Evolutionary conservation across 2,329 filamentous ascomycete genomes (phyloP), one percentile per base, ranked within the genome.

Genomic region (Rhynchosporium agropyri): DNA sequence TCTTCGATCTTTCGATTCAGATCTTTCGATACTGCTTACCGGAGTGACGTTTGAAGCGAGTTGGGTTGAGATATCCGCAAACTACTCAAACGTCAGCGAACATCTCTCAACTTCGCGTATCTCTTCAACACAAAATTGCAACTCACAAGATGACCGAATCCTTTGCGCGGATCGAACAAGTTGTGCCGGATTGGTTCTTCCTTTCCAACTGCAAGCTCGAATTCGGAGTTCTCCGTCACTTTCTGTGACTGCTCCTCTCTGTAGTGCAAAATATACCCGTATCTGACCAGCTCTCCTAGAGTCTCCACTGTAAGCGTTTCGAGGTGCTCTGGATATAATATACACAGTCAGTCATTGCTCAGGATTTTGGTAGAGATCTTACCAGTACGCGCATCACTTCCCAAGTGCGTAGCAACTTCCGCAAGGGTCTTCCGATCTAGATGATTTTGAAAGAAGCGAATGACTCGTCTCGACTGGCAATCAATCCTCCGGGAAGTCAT

Each of bases 361-460:
- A 51, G 28, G 48, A 13, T 20, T 10, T 57, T 57, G 29, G 28
- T 12, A 5, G 40, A 2, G 3, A 4, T n/a, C 15, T 53, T 51
- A 60, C 58, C 36, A 46, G 43, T 6, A 51, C 38, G 15, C 9
- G 20, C 13, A 20, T 10, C 7, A 20, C 40, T 42, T 15, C 33
- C 36, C 20, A 60, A 46, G 51, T 60, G 48, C 9, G 9, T 45
- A 28, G 26, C 28, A 15, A 60, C 26, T 45, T 60, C 43, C 31
- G 7, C 29, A n/a, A 38, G 10, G 5, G 46, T 60, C 28, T 31
- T 40, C 33, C n/a, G 12, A 40, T 13, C 26, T 28, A 6, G n/a
- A 26, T 29, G n/a, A 42, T 15, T 38, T 38, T 60, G 58, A 26
- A 60, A 60, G 48, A 53, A 40, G 3, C 38, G 38, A 33, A 60